Base-by-base conservation (phyloP, 2,329 filamentous ascomycete genomes). In the Rhytidhysteron rufulum region DNA sequence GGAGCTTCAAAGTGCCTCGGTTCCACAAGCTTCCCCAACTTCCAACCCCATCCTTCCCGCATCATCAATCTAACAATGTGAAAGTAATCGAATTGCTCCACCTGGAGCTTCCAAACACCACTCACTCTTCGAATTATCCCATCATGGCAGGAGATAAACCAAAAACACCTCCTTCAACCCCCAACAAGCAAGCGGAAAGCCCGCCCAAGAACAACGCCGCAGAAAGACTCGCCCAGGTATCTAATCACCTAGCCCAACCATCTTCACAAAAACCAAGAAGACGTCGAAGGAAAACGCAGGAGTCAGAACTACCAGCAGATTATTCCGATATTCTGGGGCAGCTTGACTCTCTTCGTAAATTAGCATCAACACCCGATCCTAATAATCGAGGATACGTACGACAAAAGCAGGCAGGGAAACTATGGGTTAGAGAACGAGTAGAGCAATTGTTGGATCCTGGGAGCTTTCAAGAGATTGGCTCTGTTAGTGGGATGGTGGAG, bases 371-470 rank as follows among this genome's bases (percentile, higher is more conserved):
- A 1, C 79, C 80, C 2, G 68, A 80, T 37, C 57, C 68, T 0
- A 71, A 63, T 6, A 74, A 74, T 40, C 67, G 74, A 45, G 80
- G 80, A 18, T 83, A 83, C 47, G 60, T 77, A n/a, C 73, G 77
- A 4, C 80, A 84, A 54, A 82, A 80, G 48, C 69, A 78, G 58
- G 73, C 78, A 3, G 80, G 80, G 2, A 84, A 84, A 57, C 68
- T 83, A 15, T 83, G 79, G 79, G 79, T 83, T 0, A 72, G 79
- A 17, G 79, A 83, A 51, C 68, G 80, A 3, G 75, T 83, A 15
- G 68, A 77, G 4, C 65, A 73, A 22, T 65, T 84, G n/a, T 67
- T 83, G 9, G 79, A 83, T 42, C 50, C 63, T 2, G 73, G 68
- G 2, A 75, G 68, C 18, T 82, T 82, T 47, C 66, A 69, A 15